Base-by-base conservation (phyloP, 495 filamentous ascomycete species). In the Neurospora tetrasperma region DNA sequence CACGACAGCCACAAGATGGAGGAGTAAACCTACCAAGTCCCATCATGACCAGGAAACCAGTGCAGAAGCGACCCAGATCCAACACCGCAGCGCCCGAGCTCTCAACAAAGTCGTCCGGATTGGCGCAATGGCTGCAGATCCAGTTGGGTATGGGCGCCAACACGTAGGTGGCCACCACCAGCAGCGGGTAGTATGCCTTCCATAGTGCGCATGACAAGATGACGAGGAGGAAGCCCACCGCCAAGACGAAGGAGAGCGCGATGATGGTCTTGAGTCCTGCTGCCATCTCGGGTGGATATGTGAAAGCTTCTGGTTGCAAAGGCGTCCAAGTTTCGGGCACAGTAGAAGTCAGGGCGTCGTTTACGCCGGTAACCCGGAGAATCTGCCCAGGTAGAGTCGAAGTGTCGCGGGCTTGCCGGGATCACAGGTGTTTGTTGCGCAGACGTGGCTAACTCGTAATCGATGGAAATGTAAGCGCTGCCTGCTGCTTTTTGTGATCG, bases 261-360 rank as follows among this genome's bases (percentile, higher is more conserved):
- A 99, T 98, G 85, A 99, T 99, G 77, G 96, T 99, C 84, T 97
- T 97, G 75, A 98, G 90, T 80, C 96, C 95, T 77, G 94, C 92
- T 77, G 90, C 74, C 73, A 97, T 97, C 80, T 80, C 89, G 85
- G 75, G 10, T 66, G 48, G 14, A 12, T 39, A 16, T 18, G 44
- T 72, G 27, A n/a, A 27, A 70, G 27, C 20, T 12, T 35, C 41
- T 14, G 14, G 12, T 9, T n/a, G 9, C 23, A 70, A 43, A 16
- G 31, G 54, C 40, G 46, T 20, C 23, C 46, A 14, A 12, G 38
- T 12, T 66, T 35, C 6, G 48, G 16, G 46, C 10, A 59, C 35
- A 39, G 69, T n/a, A 5, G 5, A n/a, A n/a, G 20, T 71, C 23
- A 35, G 70, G 6, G 27, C 31, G 59, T 71, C 68, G 66, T 69